Evolutionary conservation across 2,329 filamentous ascomycete genomes (phyloP), one percentile per base, ranked within the genome.

Genomic region (Botryotinia narcissicola): DNA sequence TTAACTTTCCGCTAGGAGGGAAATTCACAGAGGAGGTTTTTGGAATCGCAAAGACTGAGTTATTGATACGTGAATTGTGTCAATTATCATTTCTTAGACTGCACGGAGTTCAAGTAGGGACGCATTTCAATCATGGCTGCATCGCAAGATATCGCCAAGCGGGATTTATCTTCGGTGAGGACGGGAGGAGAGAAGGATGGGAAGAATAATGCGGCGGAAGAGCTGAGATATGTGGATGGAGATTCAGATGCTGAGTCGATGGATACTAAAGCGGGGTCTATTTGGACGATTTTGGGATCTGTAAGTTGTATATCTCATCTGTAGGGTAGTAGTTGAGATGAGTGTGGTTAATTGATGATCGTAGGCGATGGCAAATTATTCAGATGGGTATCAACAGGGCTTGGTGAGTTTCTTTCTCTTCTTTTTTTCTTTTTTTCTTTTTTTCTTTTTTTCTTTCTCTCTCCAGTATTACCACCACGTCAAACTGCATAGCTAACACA

Each of bases 211-310:
- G 22, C n/a, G n/a, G 44, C 46, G 9, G 37, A 22, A 20, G 70
- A 66, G 18, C n/a, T 25, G 25, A 44, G 70, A 29, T 0, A 37
- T 37, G 37, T 37, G 37, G 37, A 40, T 40, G 37, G 9, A 9
- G 70, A 66, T 59, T 66, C 46, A n/a, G 70, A 72, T 72, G 61
- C 22, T 18, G 70, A 66, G 29, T 72, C 70, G 59, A 22, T 48
- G 20, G 25, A 51, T 10, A 35, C 61, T 6, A 66, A 32, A 54
- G 14, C 70, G 42, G 70, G 70, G 2, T 72, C 70, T 9, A 66
- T 72, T 44, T 72, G 70, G 70, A 72, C 70, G 7, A 72, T 72
- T 72, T 5, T 66, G 35, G 70, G 70, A 37, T 72, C 70, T 22
- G 70, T 72, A 44, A 57, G 70, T 72, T 22, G 5, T 42, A 0